Evolutionary conservation across 805 yeast genomes (phyloP), one percentile per base, ranked within the genome.

Genomic region (Middelhovenomyces tepae): DNA sequence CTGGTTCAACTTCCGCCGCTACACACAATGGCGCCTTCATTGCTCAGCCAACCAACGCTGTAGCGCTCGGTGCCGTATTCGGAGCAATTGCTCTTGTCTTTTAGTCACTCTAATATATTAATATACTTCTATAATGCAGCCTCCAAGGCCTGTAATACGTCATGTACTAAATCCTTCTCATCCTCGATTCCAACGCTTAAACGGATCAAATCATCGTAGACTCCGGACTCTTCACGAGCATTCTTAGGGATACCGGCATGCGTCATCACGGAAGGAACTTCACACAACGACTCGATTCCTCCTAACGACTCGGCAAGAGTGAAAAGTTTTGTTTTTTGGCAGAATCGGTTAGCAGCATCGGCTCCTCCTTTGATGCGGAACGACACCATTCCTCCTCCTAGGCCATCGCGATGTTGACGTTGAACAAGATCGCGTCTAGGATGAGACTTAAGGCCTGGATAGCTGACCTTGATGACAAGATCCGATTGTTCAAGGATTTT

Each of bases 321-420:
- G 68, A 84, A 84, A 40, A 81, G 54, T 62, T 78, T 73, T 42
- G 93, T 81, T 28, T 74, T 52, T 28, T 80, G 73, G 39, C 87
- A 72, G 68, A 84, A 81, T 46, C 65, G 66, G 37, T 81, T 60
- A 36, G 94, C 94, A 32, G 76, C 83, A 39, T 63, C 67, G 37
- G 81, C 81, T 50, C 87, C 93, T 36, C 94, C 94, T 44, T 71
- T 67, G 60, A 84, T 71, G 65, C 94, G 74, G 69, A 84, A 83
- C 7, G 93, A 78, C 52, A 84, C 74, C 81, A 84, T 84, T 57
- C 94, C 94, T 51, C 94, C 94, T 42, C 95, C 94, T 45, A 83
- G 70, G 31, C 78, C 80, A 42, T 81, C 75, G 56, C 89, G 73
- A 65, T 83, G 94, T 62, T 84, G 94, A 43, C 64, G 71, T 46